phyloP scores from a whole-genome alignment of 176 grass and related monocot species.

The Musa acuminata region DNA sequence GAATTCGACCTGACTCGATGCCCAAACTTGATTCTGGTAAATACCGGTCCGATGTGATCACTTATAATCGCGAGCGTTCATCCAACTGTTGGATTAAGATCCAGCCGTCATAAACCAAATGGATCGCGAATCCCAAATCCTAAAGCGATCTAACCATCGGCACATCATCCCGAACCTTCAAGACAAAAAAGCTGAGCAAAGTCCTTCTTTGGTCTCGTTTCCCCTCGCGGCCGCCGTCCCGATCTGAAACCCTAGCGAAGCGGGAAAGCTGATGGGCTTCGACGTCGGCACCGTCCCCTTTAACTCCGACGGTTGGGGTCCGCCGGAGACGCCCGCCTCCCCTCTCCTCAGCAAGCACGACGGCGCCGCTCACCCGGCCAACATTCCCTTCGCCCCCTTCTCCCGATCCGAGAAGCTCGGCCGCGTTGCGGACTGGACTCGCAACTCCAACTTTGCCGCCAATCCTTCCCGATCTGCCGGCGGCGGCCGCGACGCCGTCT shows the following conservation, averaged over 20 bases:
- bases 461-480: background rate
- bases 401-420: conserved; percentile 9
- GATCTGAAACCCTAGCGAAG: background rate
- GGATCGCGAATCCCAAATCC: no score
- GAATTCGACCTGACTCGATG: no score
- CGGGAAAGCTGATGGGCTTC: background rate
- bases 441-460: conserved; percentile 6
- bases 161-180: no score
- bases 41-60: no score
- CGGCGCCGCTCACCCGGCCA: background rate
- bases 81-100: no score
- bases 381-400: conserved; percentile 14
- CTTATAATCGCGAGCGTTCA: no score
- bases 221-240: no score
- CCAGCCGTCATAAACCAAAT: no score
- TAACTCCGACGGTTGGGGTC: background rate
- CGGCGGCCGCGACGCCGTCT: conserved; percentile 2
- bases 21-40: no score
- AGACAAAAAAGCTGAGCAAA: background rate
- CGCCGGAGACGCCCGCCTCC: background rate
- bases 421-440: conserved; percentile 11
- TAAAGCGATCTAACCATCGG: no score
- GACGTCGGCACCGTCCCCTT: background rate
- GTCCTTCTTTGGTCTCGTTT: background rate
- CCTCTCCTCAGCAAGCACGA: background rate